These are phyloP conservation scores for Lactarius pseudohatsudake DNA, from an alignment of 768 basidiomycete genomes.

Conservation along the genomic window DNA sequence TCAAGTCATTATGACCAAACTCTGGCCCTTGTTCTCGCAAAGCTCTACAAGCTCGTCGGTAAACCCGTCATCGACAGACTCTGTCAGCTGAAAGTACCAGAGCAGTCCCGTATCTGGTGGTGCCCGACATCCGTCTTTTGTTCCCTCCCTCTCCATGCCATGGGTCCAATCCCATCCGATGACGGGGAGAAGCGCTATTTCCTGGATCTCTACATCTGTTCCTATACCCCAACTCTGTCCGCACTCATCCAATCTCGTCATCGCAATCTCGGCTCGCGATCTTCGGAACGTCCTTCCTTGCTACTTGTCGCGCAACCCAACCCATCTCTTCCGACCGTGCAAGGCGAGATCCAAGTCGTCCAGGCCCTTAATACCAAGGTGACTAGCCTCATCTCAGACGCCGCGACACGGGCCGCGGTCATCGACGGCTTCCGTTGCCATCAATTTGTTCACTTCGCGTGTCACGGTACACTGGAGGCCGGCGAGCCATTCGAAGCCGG, in stretches of 20 bases:
- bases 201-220: constrained; percentile 13
- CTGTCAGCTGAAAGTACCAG: background rate
- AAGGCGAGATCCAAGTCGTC: background rate
- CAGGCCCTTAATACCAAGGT: background rate
- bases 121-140: constrained; percentile 13
- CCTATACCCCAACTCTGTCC: no score
- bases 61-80: constrained; percentile 1
- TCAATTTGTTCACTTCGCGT: constrained; percentile 7
- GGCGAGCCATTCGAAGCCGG: constrained; percentile 1
- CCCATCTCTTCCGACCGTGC: background rate
- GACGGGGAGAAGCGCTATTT: constrained; percentile 1
- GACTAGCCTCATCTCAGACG: background rate
- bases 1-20: background rate
- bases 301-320: constrained; percentile 1
- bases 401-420: no score
- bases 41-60: constrained; percentile 14
- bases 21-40: background rate
- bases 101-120: constrained; percentile 23
- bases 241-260: no score
- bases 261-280: no score
- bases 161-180: constrained; percentile 11
- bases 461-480: constrained; percentile 6
- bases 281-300: no score
- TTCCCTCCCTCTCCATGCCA: constrained; percentile 26
- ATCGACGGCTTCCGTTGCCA: background rate